Evolutionary conservation across 352 stramenopile genomes (phyloP).

Genomic region (Phytophthora pistaciae): DNA sequence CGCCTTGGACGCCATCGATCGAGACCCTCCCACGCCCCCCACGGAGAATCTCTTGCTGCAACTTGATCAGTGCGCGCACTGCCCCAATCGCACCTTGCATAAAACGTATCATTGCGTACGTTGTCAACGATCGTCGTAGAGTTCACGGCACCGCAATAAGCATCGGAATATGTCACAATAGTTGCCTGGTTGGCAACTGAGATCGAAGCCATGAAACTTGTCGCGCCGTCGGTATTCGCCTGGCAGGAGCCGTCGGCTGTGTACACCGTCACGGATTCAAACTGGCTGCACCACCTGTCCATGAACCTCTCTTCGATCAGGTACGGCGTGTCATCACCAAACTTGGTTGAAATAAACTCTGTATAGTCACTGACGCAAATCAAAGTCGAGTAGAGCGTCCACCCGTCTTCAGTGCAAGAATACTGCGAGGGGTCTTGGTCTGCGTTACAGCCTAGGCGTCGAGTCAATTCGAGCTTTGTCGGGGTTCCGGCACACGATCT

Average conservation of each 20-base stretch:
- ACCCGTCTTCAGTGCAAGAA: background rate
- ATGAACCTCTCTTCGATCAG: conserved; percentile 16
- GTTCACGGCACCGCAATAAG: background rate
- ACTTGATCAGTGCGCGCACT: background rate
- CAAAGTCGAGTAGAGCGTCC: background rate
- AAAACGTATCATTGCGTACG: background rate
- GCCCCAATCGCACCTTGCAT: background rate
- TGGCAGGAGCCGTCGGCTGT: conserved; percentile 9
- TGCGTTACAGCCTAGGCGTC: conserved; percentile 5
- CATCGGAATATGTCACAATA: background rate
- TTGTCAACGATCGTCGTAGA: background rate
- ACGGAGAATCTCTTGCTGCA: conserved; percentile 12
- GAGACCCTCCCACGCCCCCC: conserved; percentile 6
- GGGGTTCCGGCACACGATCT: background rate
- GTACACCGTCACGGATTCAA: conserved; percentile 9
- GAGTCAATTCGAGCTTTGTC: conserved; percentile 4
- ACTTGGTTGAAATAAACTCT: background rate
- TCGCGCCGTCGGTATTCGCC: background rate
- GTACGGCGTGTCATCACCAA: conserved; percentile 9
- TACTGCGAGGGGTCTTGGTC: background rate
- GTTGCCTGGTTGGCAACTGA: conserved; percentile 1
- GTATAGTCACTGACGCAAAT: conserved; percentile 6
- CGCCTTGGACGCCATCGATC: background rate
- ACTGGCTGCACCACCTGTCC: background rate
- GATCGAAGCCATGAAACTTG: conserved; percentile 9